Evolutionary conservation across 768 basidiomycete species (phyloP).

Genomic region (Leucocoprinus sp.): DNA sequence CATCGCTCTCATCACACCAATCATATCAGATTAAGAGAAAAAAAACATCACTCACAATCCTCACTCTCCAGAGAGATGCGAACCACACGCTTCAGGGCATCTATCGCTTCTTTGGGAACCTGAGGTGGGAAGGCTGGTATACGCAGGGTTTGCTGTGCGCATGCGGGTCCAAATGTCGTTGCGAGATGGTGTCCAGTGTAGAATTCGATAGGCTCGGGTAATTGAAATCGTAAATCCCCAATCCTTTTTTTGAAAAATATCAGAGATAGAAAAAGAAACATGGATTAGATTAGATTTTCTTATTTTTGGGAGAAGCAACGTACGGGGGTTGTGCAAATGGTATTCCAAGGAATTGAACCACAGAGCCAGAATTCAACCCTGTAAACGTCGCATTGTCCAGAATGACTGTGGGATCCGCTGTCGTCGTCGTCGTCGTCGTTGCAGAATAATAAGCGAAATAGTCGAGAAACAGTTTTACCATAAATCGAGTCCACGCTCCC

Average conservation of each 20-base stretch:
- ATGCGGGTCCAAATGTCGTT: constrained; percentile 33
- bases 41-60: no score
- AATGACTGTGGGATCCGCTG: constrained; percentile 30
- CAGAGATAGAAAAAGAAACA: no score
- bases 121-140: constrained; percentile 26
- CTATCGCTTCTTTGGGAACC: no score
- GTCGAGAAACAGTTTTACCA: no score
- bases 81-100: constrained; percentile 23
- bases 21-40: no score
- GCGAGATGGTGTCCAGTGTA: constrained; percentile 31
- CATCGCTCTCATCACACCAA: no score
- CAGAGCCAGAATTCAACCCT: constrained; percentile 18
- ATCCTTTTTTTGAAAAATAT: no score
- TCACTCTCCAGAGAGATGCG: background rate
- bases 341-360: constrained; percentile 37
- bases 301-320: no score
- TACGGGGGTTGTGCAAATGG: constrained; percentile 47
- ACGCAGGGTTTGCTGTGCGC: constrained; percentile 34
- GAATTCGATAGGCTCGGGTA: constrained; percentile 28
- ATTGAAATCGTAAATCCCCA: constrained; percentile 31
- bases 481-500: no score
- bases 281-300: no score
- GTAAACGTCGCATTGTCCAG: constrained; percentile 37
- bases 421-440: no score
- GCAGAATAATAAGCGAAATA: no score